These are phyloP conservation scores for Chalaropsis ovoidea DNA, from an alignment of 2,329 filamentous ascomycete species.

Conservation along the genomic window DNA sequence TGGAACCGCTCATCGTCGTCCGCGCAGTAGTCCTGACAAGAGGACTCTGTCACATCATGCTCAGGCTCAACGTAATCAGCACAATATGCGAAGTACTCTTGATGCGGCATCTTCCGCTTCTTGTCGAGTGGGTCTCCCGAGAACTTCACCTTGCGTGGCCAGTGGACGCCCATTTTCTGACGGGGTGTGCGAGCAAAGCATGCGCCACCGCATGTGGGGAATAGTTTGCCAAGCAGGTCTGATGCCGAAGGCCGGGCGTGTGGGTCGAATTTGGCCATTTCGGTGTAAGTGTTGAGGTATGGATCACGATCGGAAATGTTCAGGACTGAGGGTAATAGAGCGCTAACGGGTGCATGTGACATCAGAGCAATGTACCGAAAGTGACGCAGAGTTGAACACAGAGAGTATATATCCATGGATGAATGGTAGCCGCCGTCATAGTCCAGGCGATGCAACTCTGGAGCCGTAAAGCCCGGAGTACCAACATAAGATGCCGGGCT, in stretches of 20 bases:
- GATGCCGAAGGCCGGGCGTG: not conserved
- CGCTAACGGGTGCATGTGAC: not conserved
- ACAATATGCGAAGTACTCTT: no score
- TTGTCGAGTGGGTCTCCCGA: not conserved
- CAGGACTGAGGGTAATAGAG: not conserved
- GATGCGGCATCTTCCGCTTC: no score
- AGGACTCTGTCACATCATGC: no score
- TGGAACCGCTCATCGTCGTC: not conserved
- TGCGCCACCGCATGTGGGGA: not conserved
- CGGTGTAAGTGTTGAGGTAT: not conserved
- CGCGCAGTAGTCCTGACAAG: no score
- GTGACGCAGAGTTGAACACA: slow-evolving; percentile 1
- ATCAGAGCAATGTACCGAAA: not conserved
- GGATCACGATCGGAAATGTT: not conserved
- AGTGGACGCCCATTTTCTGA: not conserved
- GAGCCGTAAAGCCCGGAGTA: slow-evolving; percentile 4
- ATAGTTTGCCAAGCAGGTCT: not conserved
- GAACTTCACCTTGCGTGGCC: not conserved
- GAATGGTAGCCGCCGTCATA: not conserved
- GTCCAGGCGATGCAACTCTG: not conserved
- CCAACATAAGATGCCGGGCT: not conserved
- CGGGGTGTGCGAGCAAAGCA: not conserved
- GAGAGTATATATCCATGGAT: slow-evolving; percentile 18
- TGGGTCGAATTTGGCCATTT: not conserved
- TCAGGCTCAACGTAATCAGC: no score